Evolutionary conservation across 2,329 filamentous ascomycete species (phyloP).

Genomic region (Stemphylium lycopersici): DNA sequence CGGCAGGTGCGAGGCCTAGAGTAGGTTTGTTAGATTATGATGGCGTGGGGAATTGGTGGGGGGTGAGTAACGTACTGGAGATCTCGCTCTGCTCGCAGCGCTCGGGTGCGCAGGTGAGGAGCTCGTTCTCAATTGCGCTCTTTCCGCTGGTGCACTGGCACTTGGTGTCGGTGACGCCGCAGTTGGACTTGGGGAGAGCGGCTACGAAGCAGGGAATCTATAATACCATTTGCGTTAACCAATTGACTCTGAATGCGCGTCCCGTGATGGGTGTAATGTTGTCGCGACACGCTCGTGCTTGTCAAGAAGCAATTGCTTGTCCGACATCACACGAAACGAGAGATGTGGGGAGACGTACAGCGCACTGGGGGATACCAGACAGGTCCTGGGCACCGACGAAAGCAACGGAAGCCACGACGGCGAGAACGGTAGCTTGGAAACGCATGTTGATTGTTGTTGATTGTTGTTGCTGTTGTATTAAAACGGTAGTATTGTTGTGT

Average conservation of each 20-base stretch:
- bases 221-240: neutral
- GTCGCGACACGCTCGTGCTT: neutral
- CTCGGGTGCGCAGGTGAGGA: constrained; percentile 49
- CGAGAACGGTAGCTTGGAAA: constrained; percentile 33
- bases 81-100: constrained; percentile 48
- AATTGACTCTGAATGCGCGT: neutral
- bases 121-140: constrained; percentile 45
- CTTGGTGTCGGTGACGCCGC: constrained; percentile 53
- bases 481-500: neutral
- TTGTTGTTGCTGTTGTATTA: neutral
- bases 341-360: constrained; percentile 34
- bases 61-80: constrained; percentile 42
- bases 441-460: constrained; percentile 32
- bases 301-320: neutral
- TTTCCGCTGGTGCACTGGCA: constrained; percentile 60
- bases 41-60: neutral
- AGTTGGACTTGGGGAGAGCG: constrained; percentile 57
- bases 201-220: constrained; percentile 56
- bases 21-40: neutral
- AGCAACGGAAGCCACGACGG: constrained; percentile 35
- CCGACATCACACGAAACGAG: neutral
- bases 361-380: constrained; percentile 38
- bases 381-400: constrained; percentile 38
- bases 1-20: constrained; percentile 31
- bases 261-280: neutral